These are phyloP conservation scores for Colletotrichum trifolii DNA, from an alignment of 2,329 filamentous ascomycete species.

Conservation along the genomic window DNA sequence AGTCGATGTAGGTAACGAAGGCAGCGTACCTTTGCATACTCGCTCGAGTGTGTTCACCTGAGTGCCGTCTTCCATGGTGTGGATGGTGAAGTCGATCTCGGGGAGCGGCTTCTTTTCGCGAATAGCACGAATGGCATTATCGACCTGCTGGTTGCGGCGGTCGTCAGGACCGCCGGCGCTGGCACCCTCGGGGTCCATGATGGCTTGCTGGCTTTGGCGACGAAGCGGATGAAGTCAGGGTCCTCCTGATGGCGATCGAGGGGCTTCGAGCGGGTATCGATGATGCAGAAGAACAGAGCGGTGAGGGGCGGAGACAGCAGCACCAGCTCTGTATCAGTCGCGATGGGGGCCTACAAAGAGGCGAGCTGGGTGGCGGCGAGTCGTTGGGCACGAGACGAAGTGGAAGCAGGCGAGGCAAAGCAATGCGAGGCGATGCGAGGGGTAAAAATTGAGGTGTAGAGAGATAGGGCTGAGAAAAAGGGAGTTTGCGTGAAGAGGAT, in stretches of 20 bases:
- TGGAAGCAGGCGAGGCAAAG: conserved; percentile 20
- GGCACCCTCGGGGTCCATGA: conserved; percentile 62
- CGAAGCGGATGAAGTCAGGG: conserved; percentile 8
- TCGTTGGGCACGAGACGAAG: conserved; percentile 34
- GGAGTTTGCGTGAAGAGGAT: conserved; percentile 36
- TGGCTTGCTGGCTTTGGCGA: conserved; percentile 34
- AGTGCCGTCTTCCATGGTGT: conserved; percentile 96
- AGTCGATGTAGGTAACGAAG: not conserved
- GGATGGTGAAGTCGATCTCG: conserved; percentile 98
- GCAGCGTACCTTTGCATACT: conserved; percentile 90
- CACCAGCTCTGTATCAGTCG: conserved; percentile 35
- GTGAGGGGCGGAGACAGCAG: conserved; percentile 28
- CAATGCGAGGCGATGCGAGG: conserved; percentile 31
- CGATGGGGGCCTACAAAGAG: conserved; percentile 31
- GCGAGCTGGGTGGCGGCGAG: conserved; percentile 29
- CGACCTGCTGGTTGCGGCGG: conserved; percentile 72
- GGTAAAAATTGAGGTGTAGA: conserved; percentile 37
- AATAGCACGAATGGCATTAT: conserved; percentile 92
- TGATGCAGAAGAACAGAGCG: conserved; percentile 31
- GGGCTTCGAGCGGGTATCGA: conserved; percentile 29
- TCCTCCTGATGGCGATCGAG: conserved; percentile 3
- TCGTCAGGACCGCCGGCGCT: conserved; percentile 52
- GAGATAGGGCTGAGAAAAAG: conserved; percentile 44
- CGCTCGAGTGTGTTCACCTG: conserved; percentile 96
- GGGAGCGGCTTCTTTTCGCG: conserved; percentile 94